Base-by-base conservation (phyloP, 306 rosid genomes). In the Trifolium subterraneum region DNA sequence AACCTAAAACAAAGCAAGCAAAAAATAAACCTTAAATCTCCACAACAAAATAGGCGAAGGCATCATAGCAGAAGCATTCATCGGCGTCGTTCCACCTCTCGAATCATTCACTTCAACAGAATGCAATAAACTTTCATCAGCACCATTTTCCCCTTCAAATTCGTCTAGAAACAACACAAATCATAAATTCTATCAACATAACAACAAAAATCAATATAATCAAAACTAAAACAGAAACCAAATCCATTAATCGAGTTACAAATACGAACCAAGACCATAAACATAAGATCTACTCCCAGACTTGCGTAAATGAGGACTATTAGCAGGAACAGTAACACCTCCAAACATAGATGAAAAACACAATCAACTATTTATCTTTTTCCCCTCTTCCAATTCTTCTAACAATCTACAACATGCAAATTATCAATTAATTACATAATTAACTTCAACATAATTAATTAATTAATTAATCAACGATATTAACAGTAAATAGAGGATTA, bases 251-350 rank as follows among this genome's bases (percentile, higher is more conserved):
- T 27, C 6, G 33, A 79, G 58, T 67, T 31, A 56, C 31, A 70
- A 75, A 50, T 7, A 31, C 90, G 11, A 39, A 94, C 99, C 96
- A 78, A 85, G 84, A 84, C 90, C 96, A 72, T 87, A 88, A 78
- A 92, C 85, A 73, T 87, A 88, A 78, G 87, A 68, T 87, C 93
- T 88, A 87, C 97, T 94, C 83, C 97, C 95, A 83, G 99, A 92
- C 81, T 92, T 94, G 81, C 97, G 84, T 66, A 94, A 87, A 86
- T 92, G 99, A 10, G 97, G 97, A 84, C 97, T 90, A 71, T 73
- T 87, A 84, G 85, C 74, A 74, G 96, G 87, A 81, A 13, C 36
- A 66, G 41, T 82, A 78, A 74, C 81, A 73, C 89, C 86, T 84
- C 96, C 98, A 71, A 91, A 87, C 97, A 94, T 94, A 87, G 93